Conservation (phyloP, 1,139 yeast species). For the Pneumocystis jirovecii region DNA sequence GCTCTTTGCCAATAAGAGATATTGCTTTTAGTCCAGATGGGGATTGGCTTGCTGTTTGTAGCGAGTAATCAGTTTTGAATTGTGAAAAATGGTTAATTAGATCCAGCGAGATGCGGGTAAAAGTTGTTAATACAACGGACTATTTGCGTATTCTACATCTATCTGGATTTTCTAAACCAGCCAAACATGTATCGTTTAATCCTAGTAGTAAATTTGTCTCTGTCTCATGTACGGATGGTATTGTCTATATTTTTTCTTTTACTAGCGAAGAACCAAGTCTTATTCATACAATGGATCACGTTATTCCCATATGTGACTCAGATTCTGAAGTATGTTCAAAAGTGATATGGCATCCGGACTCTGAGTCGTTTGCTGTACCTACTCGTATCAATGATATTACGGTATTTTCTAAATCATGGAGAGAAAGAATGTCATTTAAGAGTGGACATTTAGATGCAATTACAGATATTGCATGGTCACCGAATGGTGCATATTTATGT, state of each 20-base stretch:
- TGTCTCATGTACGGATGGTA: slow-evolving; percentile 54
- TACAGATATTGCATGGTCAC: slow-evolving; percentile 44
- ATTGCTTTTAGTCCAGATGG: slow-evolving; percentile 57
- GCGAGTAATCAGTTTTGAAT: slow-evolving; percentile 32
- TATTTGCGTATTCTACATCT: slow-evolving; percentile 27
- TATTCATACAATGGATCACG: slow-evolving; percentile 30
- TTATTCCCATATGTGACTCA: slow-evolving; percentile 24
- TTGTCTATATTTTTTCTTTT: slow-evolving; percentile 48
- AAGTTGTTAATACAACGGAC: slow-evolving; percentile 38
- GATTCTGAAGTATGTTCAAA: slow-evolving; percentile 31
- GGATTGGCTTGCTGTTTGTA: slow-evolving; percentile 51
- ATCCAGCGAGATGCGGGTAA: slow-evolving; percentile 39
- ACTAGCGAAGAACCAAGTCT: slow-evolving; percentile 29
- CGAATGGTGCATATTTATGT: slow-evolving; percentile 45
- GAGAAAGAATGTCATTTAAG: slow-evolving; percentile 11
- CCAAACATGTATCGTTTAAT: slow-evolving; percentile 48
- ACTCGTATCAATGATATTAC: slow-evolving; percentile 20
- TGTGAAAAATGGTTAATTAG: neutral
- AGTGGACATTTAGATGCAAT: slow-evolving; percentile 28
- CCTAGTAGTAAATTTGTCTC: slow-evolving; percentile 45
- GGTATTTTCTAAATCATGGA: slow-evolving; percentile 12
- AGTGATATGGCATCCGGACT: slow-evolving; percentile 48
- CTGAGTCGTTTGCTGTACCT: slow-evolving; percentile 49
- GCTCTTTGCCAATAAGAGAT: slow-evolving; percentile 54
- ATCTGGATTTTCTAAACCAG: slow-evolving; percentile 19